These are phyloP conservation scores for Vicia faba DNA, from an alignment of 306 rosid genomes.

Conservation along the genomic window DNA sequence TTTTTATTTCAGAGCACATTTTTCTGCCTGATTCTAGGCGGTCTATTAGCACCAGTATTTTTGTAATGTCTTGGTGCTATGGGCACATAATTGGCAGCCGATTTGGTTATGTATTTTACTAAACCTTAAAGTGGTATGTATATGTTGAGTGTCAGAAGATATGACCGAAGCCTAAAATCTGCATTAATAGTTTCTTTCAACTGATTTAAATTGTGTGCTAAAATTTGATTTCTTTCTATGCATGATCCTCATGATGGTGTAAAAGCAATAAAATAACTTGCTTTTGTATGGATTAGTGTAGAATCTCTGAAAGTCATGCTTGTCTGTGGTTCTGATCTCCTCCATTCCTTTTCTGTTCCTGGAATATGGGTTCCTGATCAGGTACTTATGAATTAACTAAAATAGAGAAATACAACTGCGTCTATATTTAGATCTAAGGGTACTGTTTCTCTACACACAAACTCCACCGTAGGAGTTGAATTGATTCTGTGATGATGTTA, in stretches of 20 bases:
- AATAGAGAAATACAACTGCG: neutral
- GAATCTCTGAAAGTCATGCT: constrained; percentile 86
- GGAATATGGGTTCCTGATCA: constrained; percentile 78
- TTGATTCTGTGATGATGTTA: constrained; percentile 17
- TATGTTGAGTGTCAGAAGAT: neutral
- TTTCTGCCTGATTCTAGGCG: constrained; percentile 10
- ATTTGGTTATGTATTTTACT: constrained; percentile 10
- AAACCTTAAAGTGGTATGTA: constrained; percentile 23
- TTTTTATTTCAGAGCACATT: constrained; percentile 16
- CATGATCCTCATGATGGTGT: constrained; percentile 7
- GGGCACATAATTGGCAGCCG: neutral
- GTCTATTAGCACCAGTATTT: constrained; percentile 1
- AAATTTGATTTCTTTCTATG: constrained; percentile 19
- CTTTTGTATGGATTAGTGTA: constrained; percentile 42
- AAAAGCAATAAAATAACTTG: constrained; percentile 22
- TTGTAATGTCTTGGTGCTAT: constrained; percentile 5
- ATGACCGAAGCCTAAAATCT: constrained; percentile 2
- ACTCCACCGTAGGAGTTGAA: no score
- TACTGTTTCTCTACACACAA: no score
- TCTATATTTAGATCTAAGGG: neutral
- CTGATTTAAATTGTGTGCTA: neutral
- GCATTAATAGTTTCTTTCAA: constrained; percentile 18
- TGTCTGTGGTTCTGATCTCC: constrained; percentile 92
- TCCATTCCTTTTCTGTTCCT: constrained; percentile 75
- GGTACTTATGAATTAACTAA: constrained; percentile 44